Base-by-base conservation (phyloP, 805 yeast species). In the Monosporozyma aerobia region DNA sequence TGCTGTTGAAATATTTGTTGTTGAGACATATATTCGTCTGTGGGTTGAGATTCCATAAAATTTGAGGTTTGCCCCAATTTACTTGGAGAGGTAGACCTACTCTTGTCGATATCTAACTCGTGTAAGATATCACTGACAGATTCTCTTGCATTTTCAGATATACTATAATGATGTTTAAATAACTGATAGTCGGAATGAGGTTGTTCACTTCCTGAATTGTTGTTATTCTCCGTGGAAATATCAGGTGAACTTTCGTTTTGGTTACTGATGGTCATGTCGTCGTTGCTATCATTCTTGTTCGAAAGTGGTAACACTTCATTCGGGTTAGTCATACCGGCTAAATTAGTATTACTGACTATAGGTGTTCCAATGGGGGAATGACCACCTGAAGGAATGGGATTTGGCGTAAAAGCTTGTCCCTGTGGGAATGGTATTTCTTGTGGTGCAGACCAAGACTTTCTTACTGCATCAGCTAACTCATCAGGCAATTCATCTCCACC, bases 371-470 rank as follows among this genome's bases (percentile, higher is more conserved):
- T 61, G 8, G 63, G 64, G 1, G 64, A 60, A 16, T 32, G 32
- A 7, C 45, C 30, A 40, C 32, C 23, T 25, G 47, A 49, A 11
- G 51, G 37, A 33, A 14, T 46, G 8, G n/a, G 33, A 27, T n/a
- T 39, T 4, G 43, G 11, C 2, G 45, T 43, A n/a, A 43, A 43
- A 23, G 9, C 45, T 43, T 43, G 45, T 1, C 45, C 45, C 11
- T 22, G 45, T 9, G 11, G 10, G 30, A 47, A 30, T 5, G 44
- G 14, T 7, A 40, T 44, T 10, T 35, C 44, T 11, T 41, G 41
- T 5, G 44, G 39, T 48, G 63, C 68, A 3, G 67, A 62, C 70
- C 70, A 67, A 23, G 70, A 65, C 44, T 63, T 67, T 49, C 67
- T 58, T 6, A 67, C 59, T 7, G 69, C 68, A 44, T 60, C 62